A percentile compares a stretch with the other conserved stretches of the same genome.
Evolutionary conservation across 2,329 filamentous ascomycete genomes (phyloP).

Genomic region (Cercospora zeina): DNA sequence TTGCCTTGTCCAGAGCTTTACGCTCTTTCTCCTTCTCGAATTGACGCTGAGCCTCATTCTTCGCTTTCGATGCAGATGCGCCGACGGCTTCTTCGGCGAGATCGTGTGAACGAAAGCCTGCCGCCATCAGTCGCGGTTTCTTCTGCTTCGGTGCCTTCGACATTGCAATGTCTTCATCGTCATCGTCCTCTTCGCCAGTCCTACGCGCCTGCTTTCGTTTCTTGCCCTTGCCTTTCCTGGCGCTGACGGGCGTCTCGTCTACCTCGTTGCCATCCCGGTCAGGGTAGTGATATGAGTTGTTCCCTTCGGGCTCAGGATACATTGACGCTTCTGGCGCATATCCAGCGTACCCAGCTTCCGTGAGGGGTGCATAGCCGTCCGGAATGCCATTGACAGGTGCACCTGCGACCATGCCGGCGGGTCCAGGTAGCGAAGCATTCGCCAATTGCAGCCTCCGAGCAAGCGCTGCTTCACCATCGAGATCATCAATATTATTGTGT

Average conservation of each 20-base stretch:
- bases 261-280: conserved; percentile 34
- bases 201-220: conserved; percentile 30
- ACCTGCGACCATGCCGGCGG: conserved; percentile 36
- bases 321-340: conserved; percentile 36
- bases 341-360: conserved; percentile 34
- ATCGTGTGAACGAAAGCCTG: conserved; percentile 38
- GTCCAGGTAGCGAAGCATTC: conserved; percentile 35
- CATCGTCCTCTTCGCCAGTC: conserved; percentile 34
- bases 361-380: conserved; percentile 39
- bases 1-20: conserved; percentile 44
- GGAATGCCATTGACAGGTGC: conserved; percentile 29
- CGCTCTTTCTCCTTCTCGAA: conserved; percentile 51
- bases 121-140: conserved; percentile 39
- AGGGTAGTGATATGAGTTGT: conserved; percentile 35
- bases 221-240: conserved; percentile 21
- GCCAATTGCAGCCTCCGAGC: conserved; percentile 37
- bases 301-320: conserved; percentile 36
- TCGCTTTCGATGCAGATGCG: conserved; percentile 36
- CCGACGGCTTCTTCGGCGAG: conserved; percentile 34
- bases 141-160: conserved; percentile 39
- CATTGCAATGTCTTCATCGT: conserved; percentile 42
- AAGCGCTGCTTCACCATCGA: conserved; percentile 36
- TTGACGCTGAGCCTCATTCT: conserved; percentile 49
- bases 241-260: conserved; percentile 25
- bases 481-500: conserved; percentile 18